Evolutionary conservation across 257 asterid species (phyloP), one percentile per base, ranked within the genome.

Genomic region (Gardenia jasminoides): DNA sequence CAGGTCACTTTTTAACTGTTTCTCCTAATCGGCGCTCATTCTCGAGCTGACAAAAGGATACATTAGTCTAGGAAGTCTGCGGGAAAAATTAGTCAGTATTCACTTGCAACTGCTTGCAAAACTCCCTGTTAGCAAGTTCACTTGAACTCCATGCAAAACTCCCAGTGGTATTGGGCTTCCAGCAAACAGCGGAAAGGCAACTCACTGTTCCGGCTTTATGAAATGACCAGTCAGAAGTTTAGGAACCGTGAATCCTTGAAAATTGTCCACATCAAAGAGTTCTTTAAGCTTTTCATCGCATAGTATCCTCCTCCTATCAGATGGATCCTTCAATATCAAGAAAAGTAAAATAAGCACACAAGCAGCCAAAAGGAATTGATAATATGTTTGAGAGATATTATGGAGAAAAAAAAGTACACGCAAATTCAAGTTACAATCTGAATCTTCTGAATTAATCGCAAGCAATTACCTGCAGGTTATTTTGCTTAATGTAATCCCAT

Each of bases 271-370:
- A 64, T 88, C 76, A 81, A 93, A 88, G 67, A 91, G 97, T 77
- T 95, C 97, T 84, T 93, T 93, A 89, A 92, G 94, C 93, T 90
- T 95, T 86, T 92, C 98, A 76, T 95, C 99, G 24, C 99, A 88
- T 79, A 93, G 1, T 81, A 93, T 92, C 85, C 86, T 92, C 88
- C 99, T 87, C 84, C 85, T 89, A 87, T 93, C 96, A 30, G 98
- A 88, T n/a, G 97, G 97, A 79, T 94, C 98, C 99, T 94, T 86
- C 91, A 86, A 76, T 36, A 30, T 28, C 62, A 62, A 75, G 54
- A 31, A 76, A 80, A 46, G 33, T 28, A 67, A 64, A 66, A 69
- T 26, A 6, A 8, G 13, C 11, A 46, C 0, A 9, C 31, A 47
- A 70, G 68, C 66, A 70, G 69, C 46, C 65, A 36, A 78, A 28